These are phyloP conservation scores for Yarrowia keelungensis DNA, from an alignment of 805 yeast species.

Conservation along the genomic window DNA sequence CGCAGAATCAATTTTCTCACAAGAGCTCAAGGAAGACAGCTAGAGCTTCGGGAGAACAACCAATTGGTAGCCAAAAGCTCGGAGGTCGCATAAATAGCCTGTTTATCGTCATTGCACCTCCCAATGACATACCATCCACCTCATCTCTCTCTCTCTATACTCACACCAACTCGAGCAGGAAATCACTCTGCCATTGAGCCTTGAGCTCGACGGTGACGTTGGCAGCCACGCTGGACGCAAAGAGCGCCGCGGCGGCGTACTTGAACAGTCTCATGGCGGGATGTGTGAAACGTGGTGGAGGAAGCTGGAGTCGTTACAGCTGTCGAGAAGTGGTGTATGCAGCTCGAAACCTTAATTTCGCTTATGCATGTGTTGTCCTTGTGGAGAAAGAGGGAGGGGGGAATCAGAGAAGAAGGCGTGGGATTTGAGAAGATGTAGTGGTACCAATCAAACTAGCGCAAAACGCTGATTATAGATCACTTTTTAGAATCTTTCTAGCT, in stretches of 20 bases:
- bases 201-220: conserved; percentile 32
- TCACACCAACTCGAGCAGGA: conserved; percentile 34
- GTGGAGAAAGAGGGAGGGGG: background rate
- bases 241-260: conserved; percentile 30
- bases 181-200: conserved; percentile 37
- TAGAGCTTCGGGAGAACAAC: too few species aligned
- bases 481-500: background rate
- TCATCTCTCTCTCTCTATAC: background rate
- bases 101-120: background rate
- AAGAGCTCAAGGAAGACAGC: too few species aligned
- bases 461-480: too few species aligned
- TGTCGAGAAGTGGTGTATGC: conserved; percentile 15
- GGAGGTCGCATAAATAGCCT: too few species aligned
- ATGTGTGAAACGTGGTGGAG: background rate
- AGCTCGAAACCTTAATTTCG: background rate
- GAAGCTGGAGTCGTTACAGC: background rate
- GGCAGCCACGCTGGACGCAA: conserved; percentile 34
- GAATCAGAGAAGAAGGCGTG: too few species aligned
- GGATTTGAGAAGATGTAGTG: too few species aligned
- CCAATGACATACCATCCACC: background rate
- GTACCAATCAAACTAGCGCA: too few species aligned
- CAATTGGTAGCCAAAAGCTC: too few species aligned
- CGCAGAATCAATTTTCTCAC: too few species aligned
- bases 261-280: conserved; percentile 25
- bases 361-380: conserved; percentile 19